phyloP scores from a whole-genome alignment of 768 basidiomycete species.

The Mycena rebaudengoi region DNA sequence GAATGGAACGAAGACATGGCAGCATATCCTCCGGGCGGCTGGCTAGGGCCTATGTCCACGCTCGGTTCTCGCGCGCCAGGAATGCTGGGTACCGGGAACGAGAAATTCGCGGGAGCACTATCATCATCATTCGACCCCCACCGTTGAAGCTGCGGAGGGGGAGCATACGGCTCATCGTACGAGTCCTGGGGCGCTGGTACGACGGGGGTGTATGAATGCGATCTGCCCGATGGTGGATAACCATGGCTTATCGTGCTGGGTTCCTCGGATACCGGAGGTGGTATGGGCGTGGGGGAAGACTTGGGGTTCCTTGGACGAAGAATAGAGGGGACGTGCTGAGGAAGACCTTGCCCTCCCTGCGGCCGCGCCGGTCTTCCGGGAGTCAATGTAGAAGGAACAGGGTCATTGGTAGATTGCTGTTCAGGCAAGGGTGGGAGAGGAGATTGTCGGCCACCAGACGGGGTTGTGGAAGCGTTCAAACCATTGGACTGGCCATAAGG shows the following conservation, averaged over 20 bases:
- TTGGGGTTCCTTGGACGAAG: conserved; percentile 52
- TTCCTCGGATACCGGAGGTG: conserved; percentile 28
- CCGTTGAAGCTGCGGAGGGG: conserved; percentile 13
- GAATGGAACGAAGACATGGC: conserved; percentile 14
- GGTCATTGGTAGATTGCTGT: conserved; percentile 15
- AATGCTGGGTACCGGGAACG: conserved; percentile 43
- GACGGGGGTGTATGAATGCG: conserved; percentile 18
- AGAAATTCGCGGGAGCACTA: conserved; percentile 27
- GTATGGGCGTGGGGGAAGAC: conserved; percentile 28
- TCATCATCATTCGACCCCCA: conserved; percentile 20
- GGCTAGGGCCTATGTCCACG: conserved; percentile 11
- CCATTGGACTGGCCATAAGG: conserved; percentile 1
- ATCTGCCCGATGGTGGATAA: not conserved
- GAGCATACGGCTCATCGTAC: conserved; percentile 1
- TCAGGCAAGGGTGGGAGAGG: conserved; percentile 53
- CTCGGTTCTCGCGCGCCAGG: conserved; percentile 14
- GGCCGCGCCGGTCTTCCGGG: conserved; percentile 30
- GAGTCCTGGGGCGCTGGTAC: conserved; percentile 10
- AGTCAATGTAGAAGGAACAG: conserved; percentile 31
- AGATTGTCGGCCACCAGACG: conserved; percentile 34
- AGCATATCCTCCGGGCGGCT: conserved; percentile 16
- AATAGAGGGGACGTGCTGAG: conserved; percentile 45
- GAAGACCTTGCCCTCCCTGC: conserved; percentile 24
- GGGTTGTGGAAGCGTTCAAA: conserved; percentile 33
- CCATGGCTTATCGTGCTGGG: conserved; percentile 5